Percentiles rank a stretch among this genome's conserved stretches.
Conservation (phyloP, 495 filamentous ascomycete genomes). For the Penicillium cinerascens region DNA sequence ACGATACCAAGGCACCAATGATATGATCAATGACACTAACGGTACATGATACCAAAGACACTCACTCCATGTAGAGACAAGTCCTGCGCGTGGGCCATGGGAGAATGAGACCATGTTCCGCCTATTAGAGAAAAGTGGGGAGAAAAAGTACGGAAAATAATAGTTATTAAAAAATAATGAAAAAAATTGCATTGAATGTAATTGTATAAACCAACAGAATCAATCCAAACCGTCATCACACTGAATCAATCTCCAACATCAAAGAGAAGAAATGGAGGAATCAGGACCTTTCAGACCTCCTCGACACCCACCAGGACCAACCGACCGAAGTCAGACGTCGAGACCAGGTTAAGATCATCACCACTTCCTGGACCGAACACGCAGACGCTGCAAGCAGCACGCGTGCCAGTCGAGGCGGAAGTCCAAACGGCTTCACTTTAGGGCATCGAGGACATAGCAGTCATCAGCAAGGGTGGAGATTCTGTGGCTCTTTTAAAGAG, state of each 20-base stretch:
- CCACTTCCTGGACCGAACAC: constrained; percentile 55
- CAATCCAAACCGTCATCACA: constrained; percentile 21
- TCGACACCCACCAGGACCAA: constrained; percentile 61
- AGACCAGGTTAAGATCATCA: constrained; percentile 70
- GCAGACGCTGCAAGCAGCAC: constrained; percentile 26
- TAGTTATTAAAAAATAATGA: too few species aligned
- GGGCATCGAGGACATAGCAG: constrained; percentile 61
- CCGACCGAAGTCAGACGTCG: constrained; percentile 61
- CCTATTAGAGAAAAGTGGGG: too few species aligned
- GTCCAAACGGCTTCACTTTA: constrained; percentile 65
- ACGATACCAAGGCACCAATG: not conserved
- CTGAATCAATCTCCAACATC: constrained; percentile 3
- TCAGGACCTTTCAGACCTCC: constrained; percentile 65
- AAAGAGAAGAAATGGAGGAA: constrained; percentile 17
- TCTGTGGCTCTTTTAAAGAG: constrained; percentile 76
- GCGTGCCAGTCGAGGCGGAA: constrained; percentile 49
- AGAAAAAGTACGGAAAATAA: too few species aligned
- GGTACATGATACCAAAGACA: too few species aligned
- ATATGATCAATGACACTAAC: not conserved
- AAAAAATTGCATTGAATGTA: not conserved
- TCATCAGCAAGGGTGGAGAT: constrained; percentile 75
- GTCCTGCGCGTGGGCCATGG: too few species aligned
- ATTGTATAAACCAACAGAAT: not conserved
- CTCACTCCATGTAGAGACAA: too few species aligned
- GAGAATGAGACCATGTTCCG: too few species aligned